Conservation (phyloP, 2,329 filamentous ascomycete species). For the Calonectria hongkongensis region DNA sequence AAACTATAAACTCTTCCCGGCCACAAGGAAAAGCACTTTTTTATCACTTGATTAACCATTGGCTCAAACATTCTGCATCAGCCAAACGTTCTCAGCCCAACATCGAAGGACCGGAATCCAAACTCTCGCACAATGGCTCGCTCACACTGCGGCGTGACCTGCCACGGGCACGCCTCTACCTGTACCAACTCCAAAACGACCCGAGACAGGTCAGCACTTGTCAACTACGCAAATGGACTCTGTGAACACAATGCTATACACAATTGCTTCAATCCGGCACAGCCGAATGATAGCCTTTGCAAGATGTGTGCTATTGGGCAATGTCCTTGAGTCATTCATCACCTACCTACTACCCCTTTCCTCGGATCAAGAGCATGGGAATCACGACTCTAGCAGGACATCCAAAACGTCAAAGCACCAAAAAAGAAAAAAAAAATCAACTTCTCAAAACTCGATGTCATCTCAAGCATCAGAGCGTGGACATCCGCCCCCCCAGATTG, state of each 20-base stretch:
- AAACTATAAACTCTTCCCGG: slow-evolving; percentile 21
- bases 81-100: background rate
- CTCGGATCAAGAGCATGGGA: background rate
- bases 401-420: background rate
- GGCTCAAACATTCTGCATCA: background rate
- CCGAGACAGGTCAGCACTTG: slow-evolving; percentile 33
- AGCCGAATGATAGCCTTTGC: slow-evolving; percentile 47
- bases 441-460: background rate
- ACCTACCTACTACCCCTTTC: background rate
- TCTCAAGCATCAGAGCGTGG: slow-evolving; percentile 5
- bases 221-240: slow-evolving; percentile 49
- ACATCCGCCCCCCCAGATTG: slow-evolving; percentile 1
- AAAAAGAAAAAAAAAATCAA: slow-evolving; percentile 9
- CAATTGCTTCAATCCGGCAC: slow-evolving; percentile 48
- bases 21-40: slow-evolving; percentile 6
- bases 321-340: slow-evolving; percentile 43
- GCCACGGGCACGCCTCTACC: background rate
- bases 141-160: slow-evolving; percentile 14
- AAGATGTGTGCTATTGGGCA: slow-evolving; percentile 52
- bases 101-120: background rate
- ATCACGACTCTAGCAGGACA: background rate
- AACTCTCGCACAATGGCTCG: slow-evolving; percentile 28
- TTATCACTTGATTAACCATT: slow-evolving; percentile 2
- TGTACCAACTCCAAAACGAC: slow-evolving; percentile 28
- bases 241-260: slow-evolving; percentile 53